Base-by-base conservation (phyloP, 768 basidiomycete species). In the Psilocybe cyanescens region DNA sequence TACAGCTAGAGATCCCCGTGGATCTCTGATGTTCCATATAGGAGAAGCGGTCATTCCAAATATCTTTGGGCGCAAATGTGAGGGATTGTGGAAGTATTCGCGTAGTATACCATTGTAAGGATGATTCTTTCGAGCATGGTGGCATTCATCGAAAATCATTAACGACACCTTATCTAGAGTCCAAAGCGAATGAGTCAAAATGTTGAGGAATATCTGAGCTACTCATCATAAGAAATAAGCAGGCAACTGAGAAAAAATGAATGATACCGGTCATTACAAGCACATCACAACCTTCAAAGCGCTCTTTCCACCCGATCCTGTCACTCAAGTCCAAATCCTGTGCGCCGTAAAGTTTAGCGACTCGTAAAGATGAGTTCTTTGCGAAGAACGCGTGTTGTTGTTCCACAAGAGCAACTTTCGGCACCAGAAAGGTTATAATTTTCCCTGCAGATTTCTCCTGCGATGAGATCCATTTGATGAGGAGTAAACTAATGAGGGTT, bases 31-130 rank as follows among this genome's bases (percentile, higher is more conserved):
- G 63, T 92, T 91, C 89, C 90, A 94, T 28, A 94, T 86, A 0
- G 94, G 94, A 16, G 92, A 94, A 0, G 95, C 95, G 0, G 95
- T 96, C 88, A 97, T 91, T 3, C 95, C 95, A 62, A 96, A 92
- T n/a, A 97, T 80, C 70, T 91, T 94, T 8, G 92, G 91, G n/a
- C 89, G 79, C 17, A 76, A 67, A 1, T 53, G 29, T 45, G 67
- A 44, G 75, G 79, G 58, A 28, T 80, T 65, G 77, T 79, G 73
- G 48, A 76, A 76, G 70, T 91, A 91, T 68, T 88, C 83, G 16
- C 83, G 84, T 86, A 94, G 87, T 61, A 94, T 88, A 44, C 80
- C 79, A 64, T 90, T 92, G 74, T 91, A 93, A 0, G 92, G 85
- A 68, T 94, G 90, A 46, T 87, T 86, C 63, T 88, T 88, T 1